Base-by-base conservation (phyloP, 78 protist genomes). In the Dictyostelium discoideum region DNA sequence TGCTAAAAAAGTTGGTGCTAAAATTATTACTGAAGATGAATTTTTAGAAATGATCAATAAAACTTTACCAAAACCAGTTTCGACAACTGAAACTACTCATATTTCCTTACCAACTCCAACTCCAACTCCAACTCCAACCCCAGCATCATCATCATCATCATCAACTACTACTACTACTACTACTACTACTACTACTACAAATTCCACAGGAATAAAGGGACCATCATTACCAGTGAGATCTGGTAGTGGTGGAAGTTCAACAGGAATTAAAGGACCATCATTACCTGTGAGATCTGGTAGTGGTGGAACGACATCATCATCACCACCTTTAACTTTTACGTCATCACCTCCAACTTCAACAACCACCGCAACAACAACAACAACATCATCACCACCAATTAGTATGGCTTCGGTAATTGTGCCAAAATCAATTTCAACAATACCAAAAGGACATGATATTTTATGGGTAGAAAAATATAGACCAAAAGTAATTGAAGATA, bases 391-490 rank as follows among this genome's bases (percentile, higher is more conserved):
- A 44, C 84, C n/a, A 78, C 14, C 65, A n/a, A 46, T 79, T 79
- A 32, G 48, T 32, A 48, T 67, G 69, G 39, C 57, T 73, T 9
- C 24, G 14, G 48, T 50, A 26, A 22, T 20, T 13, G 67, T 69
- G 3, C 46, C 63, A 32, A 13, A 24, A 22, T 9, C 84, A 74
- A 32, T 69, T 1, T 2, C 44, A 5, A 0, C 57, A 73, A 24
- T 39, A 8, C 48, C 82, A 26, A 67, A 46, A 67, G 95, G 95
- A 4, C 85, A 90, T 42, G 87, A 90, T 26, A 20, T 32, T 32
- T 67, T 94, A 69, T 94, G 97, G 97, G 95, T 92, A 13, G 97
- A 97, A 60, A 97, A 97, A 92, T 98, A 98, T 90, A 93, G 80
- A 40, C 99, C 99, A 46, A 1, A 5, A 11, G 0, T 18, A 14